Evolutionary conservation across 2,329 filamentous ascomycete species (phyloP), one percentile per base, ranked within the genome.

Genomic region (Phoma sp.): DNA sequence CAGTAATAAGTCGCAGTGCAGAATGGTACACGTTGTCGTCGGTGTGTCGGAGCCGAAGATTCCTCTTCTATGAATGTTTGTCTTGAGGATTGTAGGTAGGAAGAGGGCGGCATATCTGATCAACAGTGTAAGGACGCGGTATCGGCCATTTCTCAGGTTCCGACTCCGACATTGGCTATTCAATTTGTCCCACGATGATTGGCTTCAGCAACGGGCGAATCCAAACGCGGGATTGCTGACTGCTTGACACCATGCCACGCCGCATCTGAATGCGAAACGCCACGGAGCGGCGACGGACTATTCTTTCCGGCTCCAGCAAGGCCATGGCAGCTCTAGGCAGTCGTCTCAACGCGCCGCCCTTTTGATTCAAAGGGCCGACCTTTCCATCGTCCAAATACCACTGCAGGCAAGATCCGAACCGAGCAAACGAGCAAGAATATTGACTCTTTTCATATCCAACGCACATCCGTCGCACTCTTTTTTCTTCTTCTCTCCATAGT

Each of bases 291-390:
- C 14, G 29, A 30, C 50, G 43, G 38, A 43, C 51, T 15, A 23
- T 23, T 38, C 20, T 38, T 7, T 25, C 10, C 33, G 43, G 28
- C 14, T 30, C 20, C 21, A 18, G 37, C 14, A 7, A 17, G n/a
- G n/a, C 11, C 23, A 28, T 43, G 38, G 38, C 32, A 15, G 15
- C 14, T 7, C 40, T 15, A 54, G 51, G 51, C 45, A 54, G 28
- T 23, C 33, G n/a, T 7, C 18, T 7, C 25, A 6, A 49, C 29
- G 46, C 23, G 23, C 28, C 51, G 45, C 51, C 51, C 51, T 49
- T 46, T 5, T 18, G 28, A 26, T 25, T 43, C 34, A 43, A 45
- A 48, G 28, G 45, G 33, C 43, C 34, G 14, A 23, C 30, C 17
- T n/a, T 14, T 23, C 39, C 32, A 15, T 33, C 32, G 15, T 37